phyloP scores from a whole-genome alignment of 768 basidiomycete genomes.

The Dacryopinax primogenitus region DNA sequence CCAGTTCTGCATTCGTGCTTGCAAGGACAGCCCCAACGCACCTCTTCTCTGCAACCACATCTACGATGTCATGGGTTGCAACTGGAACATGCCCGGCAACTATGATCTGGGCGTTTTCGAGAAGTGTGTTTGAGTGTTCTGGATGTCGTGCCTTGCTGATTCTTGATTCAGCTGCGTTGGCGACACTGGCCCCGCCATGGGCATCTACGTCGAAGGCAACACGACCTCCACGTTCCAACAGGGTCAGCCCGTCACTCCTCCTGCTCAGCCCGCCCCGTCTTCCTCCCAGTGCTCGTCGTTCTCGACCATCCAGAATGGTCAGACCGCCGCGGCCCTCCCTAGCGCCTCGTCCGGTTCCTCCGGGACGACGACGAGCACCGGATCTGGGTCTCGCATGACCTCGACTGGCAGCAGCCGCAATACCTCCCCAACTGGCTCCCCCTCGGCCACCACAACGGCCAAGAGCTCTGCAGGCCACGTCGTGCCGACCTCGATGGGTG shows the following conservation, averaged over 20 bases:
- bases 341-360: neutral
- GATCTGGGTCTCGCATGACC: neutral
- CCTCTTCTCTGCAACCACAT: slow-evolving; percentile 33
- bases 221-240: slow-evolving; percentile 49
- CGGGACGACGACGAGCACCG: neutral
- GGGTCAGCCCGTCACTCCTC: slow-evolving; percentile 43
- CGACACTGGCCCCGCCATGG: slow-evolving; percentile 50
- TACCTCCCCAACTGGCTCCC: neutral
- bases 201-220: slow-evolving; percentile 41
- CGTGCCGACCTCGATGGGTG: neutral
- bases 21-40: slow-evolving; percentile 25
- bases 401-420: neutral
- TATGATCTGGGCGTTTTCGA: slow-evolving; percentile 31
- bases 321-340: neutral
- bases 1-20: slow-evolving; percentile 36
- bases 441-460: neutral
- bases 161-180: slow-evolving; percentile 31
- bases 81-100: slow-evolving; percentile 27
- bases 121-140: slow-evolving; percentile 23
- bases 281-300: slow-evolving; percentile 18
- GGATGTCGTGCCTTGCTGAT: neutral
- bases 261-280: slow-evolving; percentile 36
- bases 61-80: slow-evolving; percentile 29
- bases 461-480: neutral
- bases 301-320: slow-evolving; percentile 15